Evolutionary conservation across 108 stramenopile genomes (phyloP).

Genomic region (Nitzschia palea): DNA sequence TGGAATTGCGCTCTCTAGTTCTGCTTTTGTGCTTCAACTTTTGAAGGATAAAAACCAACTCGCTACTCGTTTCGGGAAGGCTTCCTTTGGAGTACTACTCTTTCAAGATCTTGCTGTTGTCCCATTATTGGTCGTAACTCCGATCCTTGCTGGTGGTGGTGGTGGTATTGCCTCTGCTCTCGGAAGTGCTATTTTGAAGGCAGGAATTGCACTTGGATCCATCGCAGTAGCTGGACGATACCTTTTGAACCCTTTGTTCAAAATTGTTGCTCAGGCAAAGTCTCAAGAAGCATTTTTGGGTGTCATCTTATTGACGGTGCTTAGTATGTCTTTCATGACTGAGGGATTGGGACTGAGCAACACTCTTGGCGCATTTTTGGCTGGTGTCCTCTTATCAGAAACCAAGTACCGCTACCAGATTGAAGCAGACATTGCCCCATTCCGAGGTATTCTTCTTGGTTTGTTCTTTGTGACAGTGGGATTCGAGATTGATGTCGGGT

Average conservation of each 20-base stretch:
- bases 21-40: constrained; percentile 94
- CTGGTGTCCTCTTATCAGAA: constrained; percentile 91
- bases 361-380: constrained; percentile 96
- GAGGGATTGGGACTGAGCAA: constrained; percentile 94
- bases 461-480: constrained; percentile 97
- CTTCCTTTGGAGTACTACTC: constrained; percentile 90
- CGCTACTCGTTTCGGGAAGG: constrained; percentile 91
- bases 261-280: constrained; percentile 76
- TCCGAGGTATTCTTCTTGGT: constrained; percentile 92
- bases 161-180: constrained; percentile 78
- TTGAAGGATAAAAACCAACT: constrained; percentile 95
- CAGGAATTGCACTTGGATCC: constrained; percentile 79
- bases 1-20: constrained; percentile 85
- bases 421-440: constrained; percentile 95
- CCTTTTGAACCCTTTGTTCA: constrained; percentile 88
- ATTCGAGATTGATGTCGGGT: constrained; percentile 89
- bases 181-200: constrained; percentile 84
- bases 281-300: constrained; percentile 96
- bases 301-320: constrained; percentile 87
- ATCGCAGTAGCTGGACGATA: constrained; percentile 87
- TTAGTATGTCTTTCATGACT: constrained; percentile 93
- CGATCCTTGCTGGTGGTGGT: constrained; percentile 89
- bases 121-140: constrained; percentile 92
- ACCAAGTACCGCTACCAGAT: constrained; percentile 96
- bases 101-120: constrained; percentile 96